Conservation (phyloP, 805 yeast genomes). For the Starmerella ratchasimensis region DNA sequence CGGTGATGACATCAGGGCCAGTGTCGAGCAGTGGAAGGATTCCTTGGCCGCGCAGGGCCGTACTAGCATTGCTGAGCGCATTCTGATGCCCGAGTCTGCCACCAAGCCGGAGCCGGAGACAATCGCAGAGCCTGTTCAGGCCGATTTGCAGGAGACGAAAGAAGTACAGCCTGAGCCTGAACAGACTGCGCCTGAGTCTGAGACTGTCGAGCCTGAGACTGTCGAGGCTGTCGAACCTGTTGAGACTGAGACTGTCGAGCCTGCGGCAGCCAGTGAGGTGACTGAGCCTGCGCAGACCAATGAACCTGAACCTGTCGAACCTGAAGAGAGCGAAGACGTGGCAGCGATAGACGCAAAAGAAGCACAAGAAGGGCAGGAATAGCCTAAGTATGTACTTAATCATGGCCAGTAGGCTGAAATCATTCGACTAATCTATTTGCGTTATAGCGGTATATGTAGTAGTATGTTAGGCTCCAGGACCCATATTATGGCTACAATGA, state of each 20-base stretch:
- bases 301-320: background rate
- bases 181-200: slow-evolving; percentile 1
- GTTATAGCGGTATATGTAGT: too few relatives aligned
- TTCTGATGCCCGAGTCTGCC: slow-evolving; percentile 22
- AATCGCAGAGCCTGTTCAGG: slow-evolving; percentile 6
- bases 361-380: too few relatives aligned
- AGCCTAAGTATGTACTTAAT: too few relatives aligned
- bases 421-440: too few relatives aligned
- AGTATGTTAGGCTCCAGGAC: too few relatives aligned
- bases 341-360: too few relatives aligned
- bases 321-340: too few relatives aligned
- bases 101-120: slow-evolving; percentile 3
- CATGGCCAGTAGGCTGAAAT: too few relatives aligned
- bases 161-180: slow-evolving; percentile 1
- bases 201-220: background rate
- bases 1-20: slow-evolving; percentile 35
- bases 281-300: background rate
- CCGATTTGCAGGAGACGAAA: slow-evolving; percentile 4
- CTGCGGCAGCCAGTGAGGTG: slow-evolving; percentile 4
- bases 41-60: slow-evolving; percentile 40
- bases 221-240: background rate
- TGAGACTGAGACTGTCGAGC: slow-evolving; percentile 1
- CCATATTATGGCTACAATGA: too few relatives aligned
- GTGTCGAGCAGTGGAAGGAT: slow-evolving; percentile 57
- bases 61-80: slow-evolving; percentile 45